Base-by-base conservation (phyloP, 768 basidiomycete species). In the Amanita thiersii region DNA sequence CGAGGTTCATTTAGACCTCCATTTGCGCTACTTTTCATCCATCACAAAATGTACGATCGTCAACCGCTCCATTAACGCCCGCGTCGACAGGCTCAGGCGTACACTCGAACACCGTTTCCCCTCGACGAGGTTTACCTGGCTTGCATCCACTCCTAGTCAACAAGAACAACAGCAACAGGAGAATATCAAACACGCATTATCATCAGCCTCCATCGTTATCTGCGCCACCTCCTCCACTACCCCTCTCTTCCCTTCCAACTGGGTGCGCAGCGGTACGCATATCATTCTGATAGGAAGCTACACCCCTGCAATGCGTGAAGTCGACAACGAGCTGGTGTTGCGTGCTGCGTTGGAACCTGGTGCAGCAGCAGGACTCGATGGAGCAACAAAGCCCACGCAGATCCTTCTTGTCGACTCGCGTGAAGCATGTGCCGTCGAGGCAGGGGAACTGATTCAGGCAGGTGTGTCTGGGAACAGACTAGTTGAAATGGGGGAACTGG, bases 211-310 rank as follows among this genome's bases (percentile, higher is more conserved):
- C 20, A 58, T 86, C 40, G 73, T 89, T 39, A 78, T 93, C 41
- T 76, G 85, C 48, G 86, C 86, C 0, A 93, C 89, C 0, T 73
- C 87, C 0, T 79, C 86, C 12, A 74, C 70, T 0, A 47, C 41
- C 2, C 81, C 90, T 1, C 70, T 93, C 2, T 88, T 93, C 56
- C 74, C 78, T 2, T 75, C 77, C 0, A 53, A 65, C 0, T 81
- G 77, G 69, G 76, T 89, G 8, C 62, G 66, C 3, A 56, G 70
- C 1, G 78, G 79, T 0, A 70, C 83, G 0, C 84, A 87, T 49
- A 51, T 93, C 24, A 76, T 88, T 43, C 63, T 92, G 2, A 75
- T 89, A 19, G 89, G 90, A 4, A 87, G 85, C 43, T 93, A 87
- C 53, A 91, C 70, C 12, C 84, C 84, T 1, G 53, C 61, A 2